These are phyloP conservation scores for Termitomyces sp. DNA, from an alignment of 768 basidiomycete genomes.

Conservation along the genomic window DNA sequence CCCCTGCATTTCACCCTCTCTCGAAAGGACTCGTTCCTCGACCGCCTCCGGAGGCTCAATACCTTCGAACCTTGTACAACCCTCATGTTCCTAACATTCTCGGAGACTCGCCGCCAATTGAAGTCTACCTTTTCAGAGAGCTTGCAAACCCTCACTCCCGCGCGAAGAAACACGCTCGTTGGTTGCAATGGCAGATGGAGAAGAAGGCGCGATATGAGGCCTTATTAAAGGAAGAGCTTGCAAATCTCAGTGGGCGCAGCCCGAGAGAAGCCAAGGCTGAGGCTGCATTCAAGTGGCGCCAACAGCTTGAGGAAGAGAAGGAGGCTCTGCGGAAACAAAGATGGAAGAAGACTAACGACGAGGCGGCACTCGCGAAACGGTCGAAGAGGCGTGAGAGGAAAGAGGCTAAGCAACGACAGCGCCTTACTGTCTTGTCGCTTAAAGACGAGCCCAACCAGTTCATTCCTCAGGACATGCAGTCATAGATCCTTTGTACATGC, in stretches of 20 bases:
- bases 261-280: slow-evolving; percentile 66
- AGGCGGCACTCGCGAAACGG: slow-evolving; percentile 54
- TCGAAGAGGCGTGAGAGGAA: slow-evolving; percentile 53
- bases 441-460: slow-evolving; percentile 59
- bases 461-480: slow-evolving; percentile 38
- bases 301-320: slow-evolving; percentile 54
- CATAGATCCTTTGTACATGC: slow-evolving; percentile 6
- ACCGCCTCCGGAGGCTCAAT: slow-evolving; percentile 52
- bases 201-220: slow-evolving; percentile 51
- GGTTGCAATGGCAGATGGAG: slow-evolving; percentile 55
- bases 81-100: slow-evolving; percentile 41
- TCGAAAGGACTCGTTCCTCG: slow-evolving; percentile 36
- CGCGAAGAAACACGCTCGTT: slow-evolving; percentile 78
- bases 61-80: slow-evolving; percentile 58
- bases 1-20: slow-evolving; percentile 49
- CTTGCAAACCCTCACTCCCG: slow-evolving; percentile 81
- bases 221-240: slow-evolving; percentile 52
- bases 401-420: slow-evolving; percentile 51
- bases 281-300: slow-evolving; percentile 72
- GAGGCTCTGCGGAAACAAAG: slow-evolving; percentile 61
- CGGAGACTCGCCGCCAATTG: slow-evolving; percentile 59
- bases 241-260: slow-evolving; percentile 58
- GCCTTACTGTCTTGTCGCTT: slow-evolving; percentile 54
- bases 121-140: slow-evolving; percentile 64
- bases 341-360: slow-evolving; percentile 48